Evolutionary conservation across 768 basidiomycete species (phyloP).

Genomic region (Ramaria sp.): DNA sequence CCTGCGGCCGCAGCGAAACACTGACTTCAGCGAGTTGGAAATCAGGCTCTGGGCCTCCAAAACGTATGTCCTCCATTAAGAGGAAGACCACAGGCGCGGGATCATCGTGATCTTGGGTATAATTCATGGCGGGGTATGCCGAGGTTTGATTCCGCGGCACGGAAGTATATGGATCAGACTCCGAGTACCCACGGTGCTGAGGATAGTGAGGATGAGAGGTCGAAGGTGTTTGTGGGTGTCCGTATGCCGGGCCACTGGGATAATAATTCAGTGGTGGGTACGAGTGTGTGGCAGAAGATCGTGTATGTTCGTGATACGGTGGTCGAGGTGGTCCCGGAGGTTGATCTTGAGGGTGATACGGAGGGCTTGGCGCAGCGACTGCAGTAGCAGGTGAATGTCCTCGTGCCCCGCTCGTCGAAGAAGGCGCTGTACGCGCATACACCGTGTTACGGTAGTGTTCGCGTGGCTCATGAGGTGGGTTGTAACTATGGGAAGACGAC

Average conservation of each 20-base stretch:
- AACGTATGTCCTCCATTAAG: slow-evolving; percentile 12
- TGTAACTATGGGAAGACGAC: neutral
- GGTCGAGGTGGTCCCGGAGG: neutral
- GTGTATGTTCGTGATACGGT: neutral
- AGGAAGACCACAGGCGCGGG: slow-evolving; percentile 6
- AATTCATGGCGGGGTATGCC: neutral
- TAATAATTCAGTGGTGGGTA: neutral
- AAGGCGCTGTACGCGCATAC: neutral
- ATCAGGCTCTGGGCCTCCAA: slow-evolving; percentile 9
- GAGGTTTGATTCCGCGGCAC: neutral
- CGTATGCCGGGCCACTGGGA: neutral
- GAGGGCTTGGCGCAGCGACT: neutral
- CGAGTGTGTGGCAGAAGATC: neutral
- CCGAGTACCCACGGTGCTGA: neutral
- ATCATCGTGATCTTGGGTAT: neutral
- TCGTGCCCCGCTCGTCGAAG: neutral
- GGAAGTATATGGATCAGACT: neutral
- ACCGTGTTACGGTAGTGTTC: neutral
- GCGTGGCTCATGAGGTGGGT: neutral
- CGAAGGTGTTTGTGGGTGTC: neutral
- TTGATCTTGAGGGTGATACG: neutral
- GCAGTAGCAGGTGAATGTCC: neutral
- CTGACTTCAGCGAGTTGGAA: slow-evolving; percentile 12
- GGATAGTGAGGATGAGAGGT: neutral
- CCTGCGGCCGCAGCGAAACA: slow-evolving; percentile 4